Base-by-base conservation (phyloP, 2,329 filamentous ascomycete genomes). In the Aaosphaeria pasadenensis region DNA sequence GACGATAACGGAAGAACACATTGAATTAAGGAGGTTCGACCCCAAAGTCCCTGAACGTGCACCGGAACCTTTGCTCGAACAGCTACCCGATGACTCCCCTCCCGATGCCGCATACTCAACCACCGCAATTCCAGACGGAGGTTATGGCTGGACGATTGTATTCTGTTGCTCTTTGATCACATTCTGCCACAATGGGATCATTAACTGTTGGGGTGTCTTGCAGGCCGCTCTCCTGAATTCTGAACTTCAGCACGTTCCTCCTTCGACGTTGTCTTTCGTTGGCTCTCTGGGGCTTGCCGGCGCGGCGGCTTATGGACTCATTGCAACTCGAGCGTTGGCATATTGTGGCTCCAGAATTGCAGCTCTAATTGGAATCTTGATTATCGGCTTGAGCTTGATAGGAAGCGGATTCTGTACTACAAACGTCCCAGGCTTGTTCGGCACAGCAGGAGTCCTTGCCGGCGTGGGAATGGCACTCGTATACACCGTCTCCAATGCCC, bases 161-260 rank as follows among this genome's bases (percentile, higher is more conserved):
- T 66, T 64, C 3, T 72, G 71, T 31, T 81, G 77, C 54, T 73
- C 76, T 2, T 58, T 80, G 1, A 57, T 83, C 7, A 73, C 77
- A 2, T 85, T 80, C 71, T 67, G 62, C 56, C 58, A 77, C 44
- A 74, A 79, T 43, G 82, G 81, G 44, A 79, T 75, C 0, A 74
- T 74, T 6, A 83, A 82, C 57, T 75, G 74, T 52, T 86, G 82
- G 81, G 83, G 82, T 28, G 74, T 86, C 0, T 68, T 85, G 42
- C 83, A 86, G 63, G 73, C 74, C 4, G 81, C 76, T 0, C 72
- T 86, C 1, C 75, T 83, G 3, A 65, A 76, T 32, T 66, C 75
- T 7, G 70, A 71, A 0, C 64, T 83, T 1, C 73, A 74, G 0
- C n/a, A 51, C 13, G 53, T 55, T 0, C 72, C 73, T 0, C 71